phyloP scores from a whole-genome alignment of 2,329 filamentous ascomycete species.

The Nemania sp. region DNA sequence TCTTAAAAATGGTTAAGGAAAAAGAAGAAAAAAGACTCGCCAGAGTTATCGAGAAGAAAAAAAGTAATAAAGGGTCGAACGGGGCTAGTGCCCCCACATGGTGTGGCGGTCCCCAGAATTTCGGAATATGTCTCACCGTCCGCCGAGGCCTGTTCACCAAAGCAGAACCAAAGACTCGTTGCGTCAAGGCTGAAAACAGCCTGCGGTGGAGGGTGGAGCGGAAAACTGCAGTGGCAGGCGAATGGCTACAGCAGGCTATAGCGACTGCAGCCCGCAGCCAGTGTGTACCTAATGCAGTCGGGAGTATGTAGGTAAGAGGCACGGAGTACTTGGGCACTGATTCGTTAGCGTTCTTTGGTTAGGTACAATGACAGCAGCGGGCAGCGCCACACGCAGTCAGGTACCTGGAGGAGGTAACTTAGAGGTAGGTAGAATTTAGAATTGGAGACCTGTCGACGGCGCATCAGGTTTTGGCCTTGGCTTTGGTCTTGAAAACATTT shows the following conservation, averaged over 20 bases:
- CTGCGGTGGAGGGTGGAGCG: conserved; percentile 12
- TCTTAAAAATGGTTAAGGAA: conserved; percentile 53
- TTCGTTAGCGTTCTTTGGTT: conserved; percentile 23
- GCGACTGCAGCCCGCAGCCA: no score
- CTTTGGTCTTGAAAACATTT: conserved; percentile 48
- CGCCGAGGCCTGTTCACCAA: conserved; percentile 22
- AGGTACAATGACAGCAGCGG: conserved; percentile 25
- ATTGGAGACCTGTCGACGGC: conserved; percentile 33
- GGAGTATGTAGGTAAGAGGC: no score
- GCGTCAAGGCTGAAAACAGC: conserved; percentile 5
- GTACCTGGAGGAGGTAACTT: conserved; percentile 16
- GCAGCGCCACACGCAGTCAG: conserved; percentile 18
- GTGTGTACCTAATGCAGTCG: no score
- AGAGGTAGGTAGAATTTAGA: conserved; percentile 1
- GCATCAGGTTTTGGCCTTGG: conserved; percentile 35
- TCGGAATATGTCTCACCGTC: conserved; percentile 39
- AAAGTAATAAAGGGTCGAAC: conserved; percentile 29
- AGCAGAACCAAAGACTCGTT: background rate
- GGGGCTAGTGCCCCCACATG: background rate
- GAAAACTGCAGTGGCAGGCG: background rate
- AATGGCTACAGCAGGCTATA: background rate
- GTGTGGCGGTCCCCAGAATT: conserved; percentile 37
- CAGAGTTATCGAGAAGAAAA: conserved; percentile 35
- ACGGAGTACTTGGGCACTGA: conserved; percentile 17
- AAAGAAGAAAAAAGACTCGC: conserved; percentile 41